Evolutionary conservation across 2,329 filamentous ascomycete genomes (phyloP).

Genomic region (Fusarium musae): DNA sequence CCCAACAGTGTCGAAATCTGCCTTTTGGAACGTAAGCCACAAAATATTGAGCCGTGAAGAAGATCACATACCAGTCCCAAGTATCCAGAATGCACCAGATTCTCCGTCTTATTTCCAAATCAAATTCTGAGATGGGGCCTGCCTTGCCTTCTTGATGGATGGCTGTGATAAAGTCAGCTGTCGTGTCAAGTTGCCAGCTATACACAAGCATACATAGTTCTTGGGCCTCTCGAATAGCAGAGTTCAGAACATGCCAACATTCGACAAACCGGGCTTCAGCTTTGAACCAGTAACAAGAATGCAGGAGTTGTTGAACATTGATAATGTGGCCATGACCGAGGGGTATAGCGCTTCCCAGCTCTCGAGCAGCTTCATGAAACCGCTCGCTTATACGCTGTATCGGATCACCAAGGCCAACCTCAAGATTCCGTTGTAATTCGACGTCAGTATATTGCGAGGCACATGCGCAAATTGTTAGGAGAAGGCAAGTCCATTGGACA

Average conservation of each 20-base stretch:
- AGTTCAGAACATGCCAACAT: constrained; percentile 51
- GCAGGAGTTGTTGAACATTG: constrained; percentile 51
- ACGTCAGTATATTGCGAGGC: constrained; percentile 49
- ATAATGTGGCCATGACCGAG: constrained; percentile 48
- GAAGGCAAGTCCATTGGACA: constrained; percentile 53
- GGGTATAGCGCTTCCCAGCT: constrained; percentile 49
- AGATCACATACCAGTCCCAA: constrained; percentile 51
- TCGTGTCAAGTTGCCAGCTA: too few relatives aligned
- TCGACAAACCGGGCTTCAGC: constrained; percentile 52
- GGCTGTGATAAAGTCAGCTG: constrained; percentile 34
- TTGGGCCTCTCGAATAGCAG: constrained; percentile 51
- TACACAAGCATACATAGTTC: constrained; percentile 45
- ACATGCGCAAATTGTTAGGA: constrained; percentile 53
- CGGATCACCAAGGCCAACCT: constrained; percentile 46
- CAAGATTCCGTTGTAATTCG: constrained; percentile 47
- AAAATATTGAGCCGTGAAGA: not conserved
- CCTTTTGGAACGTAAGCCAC: constrained; percentile 39
- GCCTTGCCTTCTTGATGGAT: constrained; percentile 48
- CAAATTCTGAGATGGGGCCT: constrained; percentile 47
- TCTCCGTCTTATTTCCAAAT: constrained; percentile 51
- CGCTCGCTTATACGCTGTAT: constrained; percentile 46
- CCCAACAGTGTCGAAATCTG: constrained; percentile 51
- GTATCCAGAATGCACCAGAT: constrained; percentile 52
- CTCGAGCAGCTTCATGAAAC: constrained; percentile 49
- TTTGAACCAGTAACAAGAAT: constrained; percentile 54